Conservation (phyloP, 495 filamentous ascomycete genomes). For the Venustampulla echinocandica region DNA sequence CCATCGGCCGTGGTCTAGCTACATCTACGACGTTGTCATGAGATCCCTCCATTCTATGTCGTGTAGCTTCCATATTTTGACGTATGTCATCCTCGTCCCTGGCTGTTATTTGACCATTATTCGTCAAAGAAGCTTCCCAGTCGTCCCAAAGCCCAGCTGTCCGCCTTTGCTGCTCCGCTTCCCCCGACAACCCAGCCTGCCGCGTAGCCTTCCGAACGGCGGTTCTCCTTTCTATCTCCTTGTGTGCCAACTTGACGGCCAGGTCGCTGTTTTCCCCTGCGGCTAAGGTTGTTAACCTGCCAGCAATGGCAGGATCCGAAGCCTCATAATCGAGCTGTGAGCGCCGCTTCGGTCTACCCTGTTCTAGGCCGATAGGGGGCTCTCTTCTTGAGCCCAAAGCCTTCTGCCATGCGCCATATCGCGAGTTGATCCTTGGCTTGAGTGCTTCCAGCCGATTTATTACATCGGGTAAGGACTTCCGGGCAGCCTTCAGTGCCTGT, state of each 20-base stretch:
- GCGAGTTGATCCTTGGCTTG: conserved; percentile 58
- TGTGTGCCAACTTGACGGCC: conserved; percentile 67
- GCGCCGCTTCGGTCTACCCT: conserved; percentile 9
- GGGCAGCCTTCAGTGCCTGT: conserved; percentile 9
- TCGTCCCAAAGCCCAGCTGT: conserved; percentile 56
- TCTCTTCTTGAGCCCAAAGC: conserved; percentile 30
- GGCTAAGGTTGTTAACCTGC: conserved; percentile 44
- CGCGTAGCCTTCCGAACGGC: conserved; percentile 33
- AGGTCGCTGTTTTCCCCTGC: conserved; percentile 64
- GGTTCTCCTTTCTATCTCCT: conserved; percentile 58
- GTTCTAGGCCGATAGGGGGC: conserved; percentile 1
- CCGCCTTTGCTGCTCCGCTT: conserved; percentile 44
- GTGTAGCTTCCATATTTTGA: conserved; percentile 39
- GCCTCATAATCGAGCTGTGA: conserved; percentile 31
- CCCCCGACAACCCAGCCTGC: conserved; percentile 45
- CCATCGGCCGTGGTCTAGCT: conserved; percentile 6
- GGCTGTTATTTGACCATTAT: conserved; percentile 9
- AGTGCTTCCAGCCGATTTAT: conserved; percentile 56
- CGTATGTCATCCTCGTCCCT: conserved; percentile 36
- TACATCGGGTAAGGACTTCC: conserved; percentile 11
- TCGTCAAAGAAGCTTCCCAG: conserved; percentile 31
- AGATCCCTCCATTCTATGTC: conserved; percentile 32
- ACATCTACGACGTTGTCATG: conserved; percentile 17
- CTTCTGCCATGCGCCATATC: conserved; percentile 41
- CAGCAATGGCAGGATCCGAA: conserved; percentile 39